Evolutionary conservation across 768 basidiomycete species (phyloP).

Genomic region (Phylloporus sp.): DNA sequence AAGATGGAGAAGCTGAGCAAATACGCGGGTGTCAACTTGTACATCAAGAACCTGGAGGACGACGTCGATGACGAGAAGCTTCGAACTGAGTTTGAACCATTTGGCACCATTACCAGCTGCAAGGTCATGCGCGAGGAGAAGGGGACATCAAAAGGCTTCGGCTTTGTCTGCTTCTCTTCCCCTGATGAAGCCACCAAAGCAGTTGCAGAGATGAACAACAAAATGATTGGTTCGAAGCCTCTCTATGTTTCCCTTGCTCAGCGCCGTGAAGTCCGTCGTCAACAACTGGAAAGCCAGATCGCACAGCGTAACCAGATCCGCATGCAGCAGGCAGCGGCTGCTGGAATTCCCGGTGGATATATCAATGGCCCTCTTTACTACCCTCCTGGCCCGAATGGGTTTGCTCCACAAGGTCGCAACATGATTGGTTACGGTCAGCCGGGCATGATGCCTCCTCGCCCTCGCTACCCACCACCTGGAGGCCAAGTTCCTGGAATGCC

Average conservation of each 20-base stretch:
- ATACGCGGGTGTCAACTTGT: conserved; percentile 97
- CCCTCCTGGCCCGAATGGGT: conserved; percentile 73
- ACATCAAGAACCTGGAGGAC: conserved; percentile 99
- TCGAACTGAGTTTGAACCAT: conserved; percentile 92
- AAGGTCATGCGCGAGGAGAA: conserved; percentile 99
- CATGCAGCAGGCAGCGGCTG: conserved; percentile 92
- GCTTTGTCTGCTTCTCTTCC: conserved; percentile 98
- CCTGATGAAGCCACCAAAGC: conserved; percentile 99
- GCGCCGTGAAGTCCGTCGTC: conserved; percentile 95
- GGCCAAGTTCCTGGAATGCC: conserved; percentile 75
- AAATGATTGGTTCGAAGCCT: conserved; percentile 98
- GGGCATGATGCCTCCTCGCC: conserved; percentile 84
- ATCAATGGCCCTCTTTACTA: conserved; percentile 57
- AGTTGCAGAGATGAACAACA: conserved; percentile 99
- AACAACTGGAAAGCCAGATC: conserved; percentile 98
- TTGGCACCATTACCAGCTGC: conserved; percentile 96
- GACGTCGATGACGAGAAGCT: conserved; percentile 98
- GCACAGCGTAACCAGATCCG: conserved; percentile 95
- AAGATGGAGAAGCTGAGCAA: conserved; percentile 98
- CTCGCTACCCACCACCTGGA: conserved; percentile 71
- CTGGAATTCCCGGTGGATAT: conserved; percentile 63
- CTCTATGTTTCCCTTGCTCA: conserved; percentile 98
- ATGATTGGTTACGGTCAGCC: conserved; percentile 83
- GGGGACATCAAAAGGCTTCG: conserved; percentile 90
- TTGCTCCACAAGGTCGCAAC: conserved; percentile 63